Percentiles rank a stretch among this genome's conserved stretches.
Evolutionary conservation across 148 eudicot species (phyloP).

Genomic region (Camellia lanceoleosa): DNA sequence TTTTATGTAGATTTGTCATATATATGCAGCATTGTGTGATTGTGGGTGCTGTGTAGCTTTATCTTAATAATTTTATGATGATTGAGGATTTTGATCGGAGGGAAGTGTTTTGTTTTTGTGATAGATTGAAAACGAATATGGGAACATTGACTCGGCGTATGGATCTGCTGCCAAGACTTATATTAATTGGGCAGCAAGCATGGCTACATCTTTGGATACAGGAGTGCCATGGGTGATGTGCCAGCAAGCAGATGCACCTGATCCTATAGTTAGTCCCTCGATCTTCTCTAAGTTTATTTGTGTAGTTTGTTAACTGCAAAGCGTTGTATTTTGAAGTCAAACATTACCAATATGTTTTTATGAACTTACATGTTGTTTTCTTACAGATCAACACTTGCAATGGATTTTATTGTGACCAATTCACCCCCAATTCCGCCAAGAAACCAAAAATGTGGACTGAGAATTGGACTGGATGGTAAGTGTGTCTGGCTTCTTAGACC

Average conservation of each 20-base stretch:
- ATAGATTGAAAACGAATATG: conserved; percentile 96
- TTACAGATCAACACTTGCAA: conserved; percentile 92
- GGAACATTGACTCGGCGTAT: conserved; percentile 55
- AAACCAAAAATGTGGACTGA: conserved; percentile 96
- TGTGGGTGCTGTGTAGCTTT: neutral
- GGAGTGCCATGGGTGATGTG: conserved; percentile 99
- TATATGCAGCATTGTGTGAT: neutral
- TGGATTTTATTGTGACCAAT: conserved; percentile 92
- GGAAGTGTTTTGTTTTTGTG: neutral
- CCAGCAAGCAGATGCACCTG: conserved; percentile 83
- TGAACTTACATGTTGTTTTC: neutral
- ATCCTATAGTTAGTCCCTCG: conserved; percentile 58
- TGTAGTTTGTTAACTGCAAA: neutral
- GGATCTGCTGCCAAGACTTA: conserved; percentile 70
- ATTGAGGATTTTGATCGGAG: neutral
- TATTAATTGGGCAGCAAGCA: conserved; percentile 86
- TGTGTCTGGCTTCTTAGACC: neutral
- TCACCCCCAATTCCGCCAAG: conserved; percentile 71
- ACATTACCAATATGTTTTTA: neutral
- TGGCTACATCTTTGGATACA: conserved; percentile 83
- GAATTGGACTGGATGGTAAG: conserved; percentile 97
- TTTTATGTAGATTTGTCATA: neutral
- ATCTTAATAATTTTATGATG: neutral
- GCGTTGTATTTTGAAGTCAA: no score
- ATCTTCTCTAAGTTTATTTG: conserved; percentile 7